Evolutionary conservation across 2,329 filamentous ascomycete genomes (phyloP).

Genomic region (Neonectria magnoliae): DNA sequence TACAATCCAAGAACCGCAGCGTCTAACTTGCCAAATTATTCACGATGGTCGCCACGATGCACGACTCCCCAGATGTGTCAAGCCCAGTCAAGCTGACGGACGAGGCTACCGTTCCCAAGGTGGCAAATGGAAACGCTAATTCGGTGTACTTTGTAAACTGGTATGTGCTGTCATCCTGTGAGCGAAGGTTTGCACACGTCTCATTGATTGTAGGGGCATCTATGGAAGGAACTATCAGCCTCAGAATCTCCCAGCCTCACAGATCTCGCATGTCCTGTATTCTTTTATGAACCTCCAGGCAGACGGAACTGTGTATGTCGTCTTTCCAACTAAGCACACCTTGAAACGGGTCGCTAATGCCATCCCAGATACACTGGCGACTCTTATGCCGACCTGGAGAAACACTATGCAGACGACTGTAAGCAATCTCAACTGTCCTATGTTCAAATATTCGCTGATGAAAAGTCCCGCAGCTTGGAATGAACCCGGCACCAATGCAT

Average conservation of each 20-base stretch:
- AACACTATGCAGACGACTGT: conserved; percentile 32
- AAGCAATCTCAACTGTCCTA: neutral
- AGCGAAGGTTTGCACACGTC: neutral
- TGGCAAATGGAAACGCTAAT: conserved; percentile 4
- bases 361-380: conserved; percentile 25
- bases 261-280: conserved; percentile 80
- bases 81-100: neutral
- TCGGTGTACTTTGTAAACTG: conserved; percentile 31
- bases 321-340: neutral
- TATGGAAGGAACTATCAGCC: conserved; percentile 80
- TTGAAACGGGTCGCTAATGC: neutral
- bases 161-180: neutral
- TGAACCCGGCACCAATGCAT: conserved; percentile 73
- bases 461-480: conserved; percentile 50
- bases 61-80: neutral
- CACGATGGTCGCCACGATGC: neutral
- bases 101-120: neutral
- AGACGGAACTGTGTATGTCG: conserved; percentile 74
- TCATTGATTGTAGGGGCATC: conserved; percentile 63
- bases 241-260: conserved; percentile 71
- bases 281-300: conserved; percentile 80
- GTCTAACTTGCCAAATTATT: neutral
- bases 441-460: neutral
- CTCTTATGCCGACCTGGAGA: conserved; percentile 29
- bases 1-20: neutral